These are phyloP conservation scores for Mycena sanguinolenta DNA, from an alignment of 768 basidiomycete genomes.

Conservation along the genomic window DNA sequence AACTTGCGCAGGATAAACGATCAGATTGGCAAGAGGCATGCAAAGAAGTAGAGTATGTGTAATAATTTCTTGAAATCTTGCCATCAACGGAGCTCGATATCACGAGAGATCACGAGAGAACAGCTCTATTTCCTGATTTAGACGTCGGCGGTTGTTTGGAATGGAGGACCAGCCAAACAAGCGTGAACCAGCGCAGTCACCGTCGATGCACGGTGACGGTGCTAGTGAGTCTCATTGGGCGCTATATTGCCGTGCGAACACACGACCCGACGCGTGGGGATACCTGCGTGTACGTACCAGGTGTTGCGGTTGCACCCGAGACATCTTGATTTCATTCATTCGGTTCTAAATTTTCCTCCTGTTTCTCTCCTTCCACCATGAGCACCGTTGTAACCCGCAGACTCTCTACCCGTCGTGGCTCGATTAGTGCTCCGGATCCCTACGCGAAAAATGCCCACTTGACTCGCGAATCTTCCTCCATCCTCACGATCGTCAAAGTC, in stretches of 20 bases:
- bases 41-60: neutral
- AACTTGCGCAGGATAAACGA: slow-evolving; percentile 12
- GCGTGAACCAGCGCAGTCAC: no score
- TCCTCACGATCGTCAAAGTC: slow-evolving; percentile 83
- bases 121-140: slow-evolving; percentile 5
- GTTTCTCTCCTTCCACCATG: slow-evolving; percentile 21
- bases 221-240: neutral
- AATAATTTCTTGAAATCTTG: neutral
- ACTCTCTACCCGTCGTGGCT: slow-evolving; percentile 74
- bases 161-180: neutral
- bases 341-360: slow-evolving; percentile 1
- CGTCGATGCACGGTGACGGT: neutral
- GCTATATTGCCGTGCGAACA: slow-evolving; percentile 18
- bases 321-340: slow-evolving; percentile 18
- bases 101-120: no score
- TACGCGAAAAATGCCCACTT: slow-evolving; percentile 67
- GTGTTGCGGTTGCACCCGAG: slow-evolving; percentile 20
- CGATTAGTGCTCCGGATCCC: slow-evolving; percentile 77
- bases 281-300: slow-evolving; percentile 7
- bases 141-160: slow-evolving; percentile 17
- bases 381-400: slow-evolving; percentile 41
- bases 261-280: neutral
- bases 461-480: slow-evolving; percentile 69
- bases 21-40: neutral
- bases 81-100: neutral